phyloP scores from a whole-genome alignment of 192 early-diverging fungal species.

The Backusella circina region DNA sequence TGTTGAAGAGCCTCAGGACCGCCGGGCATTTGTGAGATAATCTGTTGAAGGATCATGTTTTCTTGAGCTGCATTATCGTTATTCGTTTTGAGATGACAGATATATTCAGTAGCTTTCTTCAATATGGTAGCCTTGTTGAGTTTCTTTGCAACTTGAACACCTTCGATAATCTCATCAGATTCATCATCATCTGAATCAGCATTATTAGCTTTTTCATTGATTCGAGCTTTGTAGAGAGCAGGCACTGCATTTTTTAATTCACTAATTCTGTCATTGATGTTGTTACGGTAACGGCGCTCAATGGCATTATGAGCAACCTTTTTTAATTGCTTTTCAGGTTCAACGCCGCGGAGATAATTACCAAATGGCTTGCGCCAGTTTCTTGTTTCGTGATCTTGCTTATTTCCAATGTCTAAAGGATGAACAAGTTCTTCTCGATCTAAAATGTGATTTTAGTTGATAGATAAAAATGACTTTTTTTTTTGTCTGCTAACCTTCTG shows the following conservation, averaged over 20 bases:
- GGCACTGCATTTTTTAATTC: conserved; percentile 87
- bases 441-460: neutral
- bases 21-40: conserved; percentile 46
- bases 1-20: conserved; percentile 36
- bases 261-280: conserved; percentile 93
- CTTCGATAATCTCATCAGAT: conserved; percentile 57
- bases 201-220: conserved; percentile 26
- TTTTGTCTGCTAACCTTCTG: neutral
- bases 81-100: conserved; percentile 50
- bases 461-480: neutral
- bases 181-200: conserved; percentile 45
- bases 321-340: conserved; percentile 60
- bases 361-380: conserved; percentile 4
- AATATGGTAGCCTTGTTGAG: conserved; percentile 94
- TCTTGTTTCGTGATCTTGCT: conserved; percentile 11
- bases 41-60: conserved; percentile 42
- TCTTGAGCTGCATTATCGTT: conserved; percentile 40
- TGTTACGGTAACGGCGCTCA: conserved; percentile 93
- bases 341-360: neutral
- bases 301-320: conserved; percentile 96
- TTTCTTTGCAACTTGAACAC: conserved; percentile 79
- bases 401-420: neutral
- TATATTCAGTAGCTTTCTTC: conserved; percentile 91
- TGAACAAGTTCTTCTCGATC: neutral
- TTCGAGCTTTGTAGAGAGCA: conserved; percentile 55